A percentile compares a stretch with the other conserved stretches of the same genome.
Conservation (phyloP, 2,329 filamentous ascomycete genomes). For the Beauveria sp. region DNA sequence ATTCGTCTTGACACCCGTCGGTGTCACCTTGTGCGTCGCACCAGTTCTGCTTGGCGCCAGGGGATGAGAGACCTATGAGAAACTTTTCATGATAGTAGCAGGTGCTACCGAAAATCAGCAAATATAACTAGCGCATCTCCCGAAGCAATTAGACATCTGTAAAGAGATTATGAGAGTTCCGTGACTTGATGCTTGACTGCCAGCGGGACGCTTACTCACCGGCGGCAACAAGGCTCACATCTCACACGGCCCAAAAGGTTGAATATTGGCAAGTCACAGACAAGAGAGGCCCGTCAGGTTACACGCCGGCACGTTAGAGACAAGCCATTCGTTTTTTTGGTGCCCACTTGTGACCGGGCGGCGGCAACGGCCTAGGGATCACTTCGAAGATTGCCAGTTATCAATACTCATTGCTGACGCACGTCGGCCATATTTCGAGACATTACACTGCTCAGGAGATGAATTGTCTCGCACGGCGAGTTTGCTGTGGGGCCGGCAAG, state of each 20-base stretch:
- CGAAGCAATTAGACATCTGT: background rate
- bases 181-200: background rate
- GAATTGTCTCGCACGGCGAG: background rate
- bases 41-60: background rate
- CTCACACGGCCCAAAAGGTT: background rate
- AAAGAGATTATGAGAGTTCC: background rate
- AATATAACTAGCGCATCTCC: background rate
- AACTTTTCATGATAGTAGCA: background rate
- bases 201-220: background rate
- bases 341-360: background rate
- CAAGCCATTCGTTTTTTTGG: background rate
- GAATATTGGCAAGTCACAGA: background rate
- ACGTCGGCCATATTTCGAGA: too few relatives aligned
- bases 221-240: background rate
- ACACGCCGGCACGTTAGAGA: conserved; percentile 4
- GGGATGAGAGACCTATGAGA: background rate
- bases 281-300: background rate
- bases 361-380: too few relatives aligned
- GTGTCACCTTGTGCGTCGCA: background rate
- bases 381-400: too few relatives aligned
- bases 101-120: background rate
- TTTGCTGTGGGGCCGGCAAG: background rate
- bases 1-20: background rate
- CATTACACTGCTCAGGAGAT: too few relatives aligned
- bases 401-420: too few relatives aligned